A percentile compares a stretch with the other conserved stretches of the same genome.
These are phyloP conservation scores for Deakozyma indianensis DNA, from an alignment of 805 yeast species.

Conservation along the genomic window DNA sequence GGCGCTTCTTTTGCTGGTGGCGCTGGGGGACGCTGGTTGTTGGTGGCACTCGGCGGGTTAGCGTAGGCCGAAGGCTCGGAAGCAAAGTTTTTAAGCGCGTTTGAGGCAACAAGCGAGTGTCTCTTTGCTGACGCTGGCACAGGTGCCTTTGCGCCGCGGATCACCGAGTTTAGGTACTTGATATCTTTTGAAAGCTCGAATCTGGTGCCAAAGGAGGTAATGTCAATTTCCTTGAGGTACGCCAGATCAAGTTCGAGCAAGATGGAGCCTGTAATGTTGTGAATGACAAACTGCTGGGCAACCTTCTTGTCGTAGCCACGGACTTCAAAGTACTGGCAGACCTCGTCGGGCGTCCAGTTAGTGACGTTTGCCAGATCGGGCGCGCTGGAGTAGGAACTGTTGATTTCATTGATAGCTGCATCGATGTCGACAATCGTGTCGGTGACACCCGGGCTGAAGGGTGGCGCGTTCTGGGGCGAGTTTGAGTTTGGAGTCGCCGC, in stretches of 20 bases:
- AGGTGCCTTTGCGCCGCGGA: conserved; percentile 1
- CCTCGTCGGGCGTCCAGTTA: conserved; percentile 79
- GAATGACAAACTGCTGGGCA: conserved; percentile 71
- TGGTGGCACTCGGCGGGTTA: not conserved
- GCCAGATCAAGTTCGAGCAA: conserved; percentile 73
- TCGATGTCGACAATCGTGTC: conserved; percentile 24
- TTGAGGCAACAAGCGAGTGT: not conserved
- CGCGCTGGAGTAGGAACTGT: conserved; percentile 5
- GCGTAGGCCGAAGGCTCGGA: not conserved
- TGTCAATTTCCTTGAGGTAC: conserved; percentile 82
- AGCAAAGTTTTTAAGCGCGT: not conserved
- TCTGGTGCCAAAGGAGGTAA: conserved; percentile 85
- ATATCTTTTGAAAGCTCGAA: conserved; percentile 86
- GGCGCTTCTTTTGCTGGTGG: not conserved
- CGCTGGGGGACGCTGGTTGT: not conserved
- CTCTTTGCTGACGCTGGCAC: not conserved
- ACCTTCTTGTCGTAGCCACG: conserved; percentile 60
- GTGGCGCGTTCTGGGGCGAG: conserved; percentile 8
- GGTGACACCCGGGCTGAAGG: conserved; percentile 79
- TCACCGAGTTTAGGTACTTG: conserved; percentile 33
- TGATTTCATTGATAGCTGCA: conserved; percentile 23
- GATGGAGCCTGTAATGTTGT: conserved; percentile 80
- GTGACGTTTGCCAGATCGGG: conserved; percentile 12
- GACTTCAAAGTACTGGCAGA: conserved; percentile 56
- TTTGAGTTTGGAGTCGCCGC: not conserved